phyloP scores from a whole-genome alignment of 1,284 basidiomycete species.

The Amylostereum areolatum region DNA sequence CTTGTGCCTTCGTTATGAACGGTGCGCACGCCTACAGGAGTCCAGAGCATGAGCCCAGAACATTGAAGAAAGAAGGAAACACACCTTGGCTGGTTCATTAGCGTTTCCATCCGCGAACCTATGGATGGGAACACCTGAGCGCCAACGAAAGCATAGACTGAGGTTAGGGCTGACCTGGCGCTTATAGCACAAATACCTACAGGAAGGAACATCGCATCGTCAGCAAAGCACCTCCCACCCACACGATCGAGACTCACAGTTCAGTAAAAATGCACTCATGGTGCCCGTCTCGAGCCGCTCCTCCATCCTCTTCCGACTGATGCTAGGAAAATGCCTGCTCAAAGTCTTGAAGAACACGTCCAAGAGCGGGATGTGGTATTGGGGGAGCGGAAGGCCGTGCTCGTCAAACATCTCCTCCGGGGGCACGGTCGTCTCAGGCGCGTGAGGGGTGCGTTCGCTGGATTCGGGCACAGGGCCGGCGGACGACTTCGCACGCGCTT shows the following conservation, averaged over 20 bases:
- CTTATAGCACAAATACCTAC: slow-evolving; percentile 26
- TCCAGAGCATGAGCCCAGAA: background rate
- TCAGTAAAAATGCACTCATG: slow-evolving; percentile 33
- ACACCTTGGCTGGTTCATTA: background rate
- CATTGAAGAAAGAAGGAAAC: background rate
- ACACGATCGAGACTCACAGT: slow-evolving; percentile 16
- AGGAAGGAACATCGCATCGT: background rate
- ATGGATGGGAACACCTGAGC: background rate
- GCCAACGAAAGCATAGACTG: background rate
- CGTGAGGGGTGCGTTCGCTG: slow-evolving; percentile 7
- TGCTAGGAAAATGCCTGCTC: slow-evolving; percentile 31
- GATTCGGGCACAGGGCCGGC: slow-evolving; percentile 15
- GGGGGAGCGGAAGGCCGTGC: slow-evolving; percentile 26
- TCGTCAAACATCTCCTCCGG: slow-evolving; percentile 27
- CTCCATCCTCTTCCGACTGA: slow-evolving; percentile 26
- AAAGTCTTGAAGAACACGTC: slow-evolving; percentile 29
- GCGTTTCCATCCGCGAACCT: background rate
- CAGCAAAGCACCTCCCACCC: background rate
- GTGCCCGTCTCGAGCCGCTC: slow-evolving; percentile 31
- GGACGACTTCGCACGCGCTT: slow-evolving; percentile 17
- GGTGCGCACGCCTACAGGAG: slow-evolving; percentile 24
- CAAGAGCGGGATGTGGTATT: slow-evolving; percentile 27
- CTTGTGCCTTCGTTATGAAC: slow-evolving; percentile 36
- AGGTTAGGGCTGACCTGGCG: slow-evolving; percentile 21
- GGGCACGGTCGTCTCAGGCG: slow-evolving; percentile 6